Evolutionary conservation across 1,139 yeast genomes (phyloP), one percentile per base, ranked within the genome.

Genomic region (Hyphopichia khmerensis): DNA sequence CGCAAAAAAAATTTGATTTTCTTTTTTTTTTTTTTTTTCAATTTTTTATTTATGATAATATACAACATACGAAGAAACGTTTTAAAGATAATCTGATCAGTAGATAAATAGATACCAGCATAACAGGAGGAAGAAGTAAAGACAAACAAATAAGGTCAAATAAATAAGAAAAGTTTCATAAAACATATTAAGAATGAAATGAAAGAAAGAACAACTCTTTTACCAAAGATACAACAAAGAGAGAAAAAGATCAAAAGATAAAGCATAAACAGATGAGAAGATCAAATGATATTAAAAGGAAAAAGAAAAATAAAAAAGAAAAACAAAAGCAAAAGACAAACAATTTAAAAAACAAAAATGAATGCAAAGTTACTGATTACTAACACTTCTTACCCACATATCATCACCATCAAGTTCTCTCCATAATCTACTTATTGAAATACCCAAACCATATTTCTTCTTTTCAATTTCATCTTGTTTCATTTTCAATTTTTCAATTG

Each of bases 381-480:
- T 33, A 16, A 33, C 41, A 19, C 24, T 57, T 40, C 74, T 60
- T 29, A 72, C 76, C 78, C 78, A 73, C 42, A 72, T 65, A 40
- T 70, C 74, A 27, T 27, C 33, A 48, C 67, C 68, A 43, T 69
- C 75, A 43, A 62, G 63, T 29, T 59, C 73, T 42, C 78, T 57
- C 77, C 76, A 70, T 48, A 72, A 59, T 41, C 78, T 62, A 49
- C 76, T 70, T 35, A 73, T 66, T 30, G 70, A 60, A 30, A 72
- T 70, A 0, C 79, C 79, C 49, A 72, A 60, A 27, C 62, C 60
- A 47, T 73, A 72, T 53, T 69, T 72, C 48, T 68, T 69, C 62
- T 69, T 72, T 39, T 66, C 72, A 34, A 72, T 49, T 48, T 73
- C 78, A 48, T 73, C 79, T 43, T 64, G 69, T 48, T 67, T 70